Conservation (phyloP, 2,329 filamentous ascomycete species). For the Fusarium sterilihyphosum region DNA sequence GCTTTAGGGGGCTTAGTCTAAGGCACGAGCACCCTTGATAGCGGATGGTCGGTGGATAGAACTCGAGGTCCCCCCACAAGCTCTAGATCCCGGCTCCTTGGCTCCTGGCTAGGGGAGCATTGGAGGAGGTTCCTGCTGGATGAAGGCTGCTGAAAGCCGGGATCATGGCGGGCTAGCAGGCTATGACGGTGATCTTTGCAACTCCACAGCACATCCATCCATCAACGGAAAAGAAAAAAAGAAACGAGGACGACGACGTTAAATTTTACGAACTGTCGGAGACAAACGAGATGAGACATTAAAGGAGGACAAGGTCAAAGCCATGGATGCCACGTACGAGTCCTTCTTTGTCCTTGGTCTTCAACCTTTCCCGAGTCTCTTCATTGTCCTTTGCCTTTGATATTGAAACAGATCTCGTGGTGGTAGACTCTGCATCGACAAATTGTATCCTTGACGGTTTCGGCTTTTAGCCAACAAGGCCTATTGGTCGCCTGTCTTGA, state of each 20-base stretch:
- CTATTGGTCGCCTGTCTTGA: background rate
- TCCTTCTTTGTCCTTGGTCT: background rate
- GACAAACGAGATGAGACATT: slow-evolving; percentile 21
- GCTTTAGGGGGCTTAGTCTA: slow-evolving; percentile 1
- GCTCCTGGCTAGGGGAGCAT: background rate
- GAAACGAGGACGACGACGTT: slow-evolving; percentile 12
- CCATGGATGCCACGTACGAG: background rate
- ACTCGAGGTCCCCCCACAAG: slow-evolving; percentile 23
- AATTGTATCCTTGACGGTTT: background rate
- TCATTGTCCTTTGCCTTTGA: background rate
- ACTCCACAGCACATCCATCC: slow-evolving; percentile 10
- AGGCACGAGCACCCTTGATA: slow-evolving; percentile 12
- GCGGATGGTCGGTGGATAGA: slow-evolving; percentile 4
- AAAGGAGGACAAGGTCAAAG: slow-evolving; percentile 8
- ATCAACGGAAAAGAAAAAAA: background rate
- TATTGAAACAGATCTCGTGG: background rate
- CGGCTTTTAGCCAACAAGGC: background rate
- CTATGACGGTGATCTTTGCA: slow-evolving; percentile 25
- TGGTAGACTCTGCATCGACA: slow-evolving; percentile 7
- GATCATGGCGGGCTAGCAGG: background rate
- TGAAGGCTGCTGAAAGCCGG: slow-evolving; percentile 2
- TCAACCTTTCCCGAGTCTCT: background rate
- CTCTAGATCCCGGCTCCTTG: slow-evolving; percentile 6
- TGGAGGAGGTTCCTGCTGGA: background rate
- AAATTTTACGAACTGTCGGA: slow-evolving; percentile 7